A percentile compares a stretch with the other conserved stretches of the same genome.
These are phyloP conservation scores for Carpinus viminea DNA, from an alignment of 306 rosid genomes.

Conservation along the genomic window DNA sequence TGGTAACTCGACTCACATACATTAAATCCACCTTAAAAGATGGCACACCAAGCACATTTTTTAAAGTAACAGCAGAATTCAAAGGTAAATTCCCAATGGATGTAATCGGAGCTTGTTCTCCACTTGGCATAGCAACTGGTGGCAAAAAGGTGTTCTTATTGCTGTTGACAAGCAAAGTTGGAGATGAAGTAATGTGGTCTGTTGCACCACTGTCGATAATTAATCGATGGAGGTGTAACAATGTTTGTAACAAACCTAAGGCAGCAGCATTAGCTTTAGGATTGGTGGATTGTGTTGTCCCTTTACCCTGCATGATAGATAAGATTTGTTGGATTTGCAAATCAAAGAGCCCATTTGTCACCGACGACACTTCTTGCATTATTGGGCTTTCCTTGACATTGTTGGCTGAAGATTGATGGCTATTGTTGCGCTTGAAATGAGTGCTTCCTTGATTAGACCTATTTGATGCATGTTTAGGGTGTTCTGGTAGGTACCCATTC, in stretches of 20 bases:
- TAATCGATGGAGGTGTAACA: not conserved
- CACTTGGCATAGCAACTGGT: not conserved
- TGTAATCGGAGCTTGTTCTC: not conserved
- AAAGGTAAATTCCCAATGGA: not conserved
- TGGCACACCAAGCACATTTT: not conserved
- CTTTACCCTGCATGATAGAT: not conserved
- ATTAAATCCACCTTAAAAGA: not conserved
- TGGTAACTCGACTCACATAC: not conserved
- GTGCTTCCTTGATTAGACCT: not conserved
- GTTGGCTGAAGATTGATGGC: not conserved
- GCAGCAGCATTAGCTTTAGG: not conserved
- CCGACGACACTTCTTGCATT: not conserved
- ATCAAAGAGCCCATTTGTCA: not conserved
- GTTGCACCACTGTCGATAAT: constrained; percentile 3
- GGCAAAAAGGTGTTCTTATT: not conserved
- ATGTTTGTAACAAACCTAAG: constrained; percentile 1
- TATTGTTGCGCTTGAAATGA: not conserved
- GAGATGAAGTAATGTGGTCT: constrained; percentile 4
- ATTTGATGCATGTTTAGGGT: not conserved
- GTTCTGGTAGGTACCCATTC: not conserved
- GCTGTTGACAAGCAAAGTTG: not conserved
- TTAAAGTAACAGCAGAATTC: not conserved
- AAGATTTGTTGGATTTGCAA: not conserved
- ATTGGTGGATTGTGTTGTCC: not conserved
- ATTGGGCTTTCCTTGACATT: not conserved